A percentile compares a stretch with the other conserved stretches of the same genome.
Conservation (phyloP, 2,329 filamentous ascomycete species). For the Colletotrichum zoysiae region DNA sequence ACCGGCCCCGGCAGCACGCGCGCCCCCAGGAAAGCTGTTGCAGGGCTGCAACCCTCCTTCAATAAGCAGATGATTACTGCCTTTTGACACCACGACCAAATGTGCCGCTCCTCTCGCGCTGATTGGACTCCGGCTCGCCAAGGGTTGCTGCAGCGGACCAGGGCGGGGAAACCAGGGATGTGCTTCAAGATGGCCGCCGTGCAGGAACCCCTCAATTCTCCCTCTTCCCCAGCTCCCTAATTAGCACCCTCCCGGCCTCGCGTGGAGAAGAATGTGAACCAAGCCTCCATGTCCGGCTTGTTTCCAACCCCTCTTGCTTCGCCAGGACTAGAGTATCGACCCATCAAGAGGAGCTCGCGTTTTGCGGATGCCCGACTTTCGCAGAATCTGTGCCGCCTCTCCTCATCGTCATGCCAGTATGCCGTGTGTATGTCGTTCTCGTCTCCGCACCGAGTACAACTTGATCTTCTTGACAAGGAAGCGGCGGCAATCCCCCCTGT, state of each 20-base stretch:
- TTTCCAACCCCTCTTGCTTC: slow-evolving; percentile 24
- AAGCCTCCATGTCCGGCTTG: slow-evolving; percentile 21
- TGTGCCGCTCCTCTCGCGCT: background rate
- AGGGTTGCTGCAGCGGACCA: slow-evolving; percentile 30
- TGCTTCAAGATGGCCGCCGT: slow-evolving; percentile 14
- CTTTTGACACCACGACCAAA: slow-evolving; percentile 10
- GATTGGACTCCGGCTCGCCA: slow-evolving; percentile 26
- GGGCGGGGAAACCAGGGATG: slow-evolving; percentile 28
- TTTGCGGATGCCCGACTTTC: slow-evolving; percentile 23
- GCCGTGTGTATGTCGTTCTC: slow-evolving; percentile 26
- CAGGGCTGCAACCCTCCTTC: background rate
- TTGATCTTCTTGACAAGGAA: slow-evolving; percentile 3
- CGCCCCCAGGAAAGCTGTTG: background rate
- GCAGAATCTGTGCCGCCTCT: slow-evolving; percentile 34
- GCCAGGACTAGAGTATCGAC: background rate
- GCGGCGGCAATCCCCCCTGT: background rate
- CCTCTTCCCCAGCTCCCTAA: slow-evolving; percentile 7
- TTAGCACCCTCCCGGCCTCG: slow-evolving; percentile 7
- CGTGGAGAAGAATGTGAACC: slow-evolving; percentile 9
- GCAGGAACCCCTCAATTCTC: slow-evolving; percentile 38
- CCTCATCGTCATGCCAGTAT: slow-evolving; percentile 36
- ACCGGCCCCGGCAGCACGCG: slow-evolving; percentile 25
- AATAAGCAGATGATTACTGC: slow-evolving; percentile 11
- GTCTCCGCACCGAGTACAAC: slow-evolving; percentile 34
- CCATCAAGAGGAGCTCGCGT: slow-evolving; percentile 5